Evolutionary conservation across 495 filamentous ascomycete species (phyloP), one percentile per base, ranked within the genome.

Genomic region (Trichoderma gamsii): DNA sequence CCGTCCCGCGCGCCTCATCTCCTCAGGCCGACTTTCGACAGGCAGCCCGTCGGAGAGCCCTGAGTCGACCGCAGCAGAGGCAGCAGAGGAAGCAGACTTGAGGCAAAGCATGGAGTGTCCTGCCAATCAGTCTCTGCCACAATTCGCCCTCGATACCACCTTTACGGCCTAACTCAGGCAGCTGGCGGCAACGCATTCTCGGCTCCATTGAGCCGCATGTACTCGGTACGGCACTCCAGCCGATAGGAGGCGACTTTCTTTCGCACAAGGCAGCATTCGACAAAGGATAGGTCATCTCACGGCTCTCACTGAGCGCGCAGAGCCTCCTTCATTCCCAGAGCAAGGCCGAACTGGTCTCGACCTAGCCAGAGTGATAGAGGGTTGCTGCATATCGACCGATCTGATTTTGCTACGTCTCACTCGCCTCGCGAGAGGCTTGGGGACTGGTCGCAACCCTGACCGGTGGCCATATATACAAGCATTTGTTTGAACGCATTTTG

Each of bases 1-100:
- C 56, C 56, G 56, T 61, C 56, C 56, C 56, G 56, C 56, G 56
- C 56, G 56, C 56, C 56, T 61, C 56, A 25, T 29, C 29, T 61
- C 27, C n/a, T 61, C n/a, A 11, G 25, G 52, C 23, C 27, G 52
- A 61, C 52, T 29, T 23, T 3, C 51, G 49, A 18, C 5, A 52
- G n/a, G n/a, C 49, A n/a, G n/a, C 51, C 51, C 21, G 8, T 56
- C 51, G 25, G 23, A 32, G 56, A 32, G 27, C 27, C 56, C 15
- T 21, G 29, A 61, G 27, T 25, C 56, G 13, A 61, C 25, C 27
- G 56, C 23, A 61, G 56, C 51, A 21, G 23, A 59, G 23, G 12
- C 9, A 61, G 56, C 56, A 61, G 23, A 61, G 25, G 52, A 23
- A 29, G 23, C 23, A 32, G n/a, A n/a, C 13, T 49, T n/a, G n/a